A percentile compares a stretch with the other conserved stretches of the same genome.
These are phyloP conservation scores for Sequoia sempervirens DNA, from an alignment of 75 land plant species.

Conservation along the genomic window DNA sequence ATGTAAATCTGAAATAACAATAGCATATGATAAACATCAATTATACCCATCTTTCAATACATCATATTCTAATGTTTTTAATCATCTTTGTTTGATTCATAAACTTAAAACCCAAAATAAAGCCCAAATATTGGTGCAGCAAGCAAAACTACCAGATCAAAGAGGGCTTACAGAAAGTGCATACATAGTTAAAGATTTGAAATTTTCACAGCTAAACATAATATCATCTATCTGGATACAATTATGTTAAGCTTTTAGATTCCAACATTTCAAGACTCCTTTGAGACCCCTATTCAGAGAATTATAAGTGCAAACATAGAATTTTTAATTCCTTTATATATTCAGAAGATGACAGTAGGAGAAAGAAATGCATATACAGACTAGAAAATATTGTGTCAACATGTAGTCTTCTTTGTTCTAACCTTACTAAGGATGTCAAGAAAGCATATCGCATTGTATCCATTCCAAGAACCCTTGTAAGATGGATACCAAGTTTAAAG, in stretches of 20 bases:
- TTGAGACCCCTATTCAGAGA: too few species aligned
- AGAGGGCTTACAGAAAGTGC: not conserved
- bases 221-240: too few species aligned
- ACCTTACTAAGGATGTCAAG: conserved; percentile 89
- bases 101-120: not conserved
- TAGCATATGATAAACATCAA: not conserved
- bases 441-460: conserved; percentile 99
- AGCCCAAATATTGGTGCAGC: not conserved
- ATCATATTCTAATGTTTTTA: not conserved
- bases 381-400: conserved; percentile 3
- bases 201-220: too few species aligned
- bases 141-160: not conserved
- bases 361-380: not conserved
- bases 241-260: too few species aligned
- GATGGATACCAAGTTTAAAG: conserved; percentile 75
- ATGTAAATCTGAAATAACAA: conserved; percentile 63
- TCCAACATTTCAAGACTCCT: too few species aligned
- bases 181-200: not conserved
- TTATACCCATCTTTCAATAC: not conserved
- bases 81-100: not conserved
- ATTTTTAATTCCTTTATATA: not conserved
- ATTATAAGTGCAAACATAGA: not conserved
- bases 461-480: conserved; percentile 92
- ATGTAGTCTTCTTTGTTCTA: not conserved
- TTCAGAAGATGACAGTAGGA: not conserved